phyloP scores from a whole-genome alignment of 1,139 yeast species.

The Spathaspora sp. region DNA sequence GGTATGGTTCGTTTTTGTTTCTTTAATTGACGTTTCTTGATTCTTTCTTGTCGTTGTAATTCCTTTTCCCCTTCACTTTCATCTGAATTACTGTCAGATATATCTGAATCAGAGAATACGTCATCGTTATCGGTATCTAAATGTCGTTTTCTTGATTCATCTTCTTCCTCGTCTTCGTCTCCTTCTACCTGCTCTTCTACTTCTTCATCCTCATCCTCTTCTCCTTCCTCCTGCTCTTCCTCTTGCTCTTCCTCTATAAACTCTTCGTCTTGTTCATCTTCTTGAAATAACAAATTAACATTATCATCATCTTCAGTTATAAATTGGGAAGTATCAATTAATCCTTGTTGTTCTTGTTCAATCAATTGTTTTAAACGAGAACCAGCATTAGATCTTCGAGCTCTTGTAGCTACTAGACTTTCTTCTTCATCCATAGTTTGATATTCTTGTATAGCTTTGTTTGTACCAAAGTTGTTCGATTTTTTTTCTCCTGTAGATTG shows the following conservation, averaged over 20 bases:
- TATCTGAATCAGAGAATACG: constrained; percentile 54
- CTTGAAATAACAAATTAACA: constrained; percentile 73
- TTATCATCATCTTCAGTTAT: constrained; percentile 68
- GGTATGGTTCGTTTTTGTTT: constrained; percentile 38
- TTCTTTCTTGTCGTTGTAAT: constrained; percentile 51
- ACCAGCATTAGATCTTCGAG: constrained; percentile 88
- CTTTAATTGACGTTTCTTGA: constrained; percentile 33
- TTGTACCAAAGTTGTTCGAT: not conserved
- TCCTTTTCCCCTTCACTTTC: constrained; percentile 70
- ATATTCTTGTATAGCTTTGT: not conserved
- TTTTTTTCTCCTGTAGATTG: not conserved
- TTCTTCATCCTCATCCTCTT: constrained; percentile 11
- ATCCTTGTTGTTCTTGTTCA: constrained; percentile 59
- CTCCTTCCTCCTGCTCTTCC: constrained; percentile 23
- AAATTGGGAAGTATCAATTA: constrained; percentile 34
- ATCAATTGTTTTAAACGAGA: constrained; percentile 73
- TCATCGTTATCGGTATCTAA: constrained; percentile 33
- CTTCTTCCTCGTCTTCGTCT: constrained; percentile 17
- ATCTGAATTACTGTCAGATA: constrained; percentile 50
- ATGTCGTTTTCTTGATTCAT: constrained; percentile 7
- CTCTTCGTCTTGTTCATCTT: constrained; percentile 84
- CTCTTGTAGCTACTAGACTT: constrained; percentile 66
- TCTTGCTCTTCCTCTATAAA: constrained; percentile 47
- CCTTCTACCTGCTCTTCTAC: constrained; percentile 15
- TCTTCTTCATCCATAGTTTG: constrained; percentile 35